Conservation (phyloP, 306 rosid genomes). For the Lithocarpus polystachyus region DNA sequence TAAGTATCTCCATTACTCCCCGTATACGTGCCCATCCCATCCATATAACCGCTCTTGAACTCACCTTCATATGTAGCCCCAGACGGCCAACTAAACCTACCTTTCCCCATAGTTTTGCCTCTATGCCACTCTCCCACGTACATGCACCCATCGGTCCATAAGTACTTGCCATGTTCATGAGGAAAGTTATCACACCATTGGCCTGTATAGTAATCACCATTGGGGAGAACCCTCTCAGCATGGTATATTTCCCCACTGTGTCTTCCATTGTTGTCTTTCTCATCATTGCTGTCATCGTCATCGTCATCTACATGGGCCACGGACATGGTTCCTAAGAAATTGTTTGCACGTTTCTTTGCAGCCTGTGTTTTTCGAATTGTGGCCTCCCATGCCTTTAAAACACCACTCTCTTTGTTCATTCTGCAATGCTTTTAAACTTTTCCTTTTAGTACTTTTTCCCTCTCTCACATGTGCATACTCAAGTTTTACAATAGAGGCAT, state of each 20-base stretch:
- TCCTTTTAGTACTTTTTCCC: background rate
- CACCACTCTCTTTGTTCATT: conserved; percentile 73
- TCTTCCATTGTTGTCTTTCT: conserved; percentile 14
- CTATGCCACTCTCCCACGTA: conserved; percentile 76
- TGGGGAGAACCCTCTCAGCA: conserved; percentile 69
- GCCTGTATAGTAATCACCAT: conserved; percentile 87
- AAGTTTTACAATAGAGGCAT: background rate
- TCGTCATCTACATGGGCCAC: conserved; percentile 31
- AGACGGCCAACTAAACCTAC: conserved; percentile 89
- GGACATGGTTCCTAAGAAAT: conserved; percentile 57
- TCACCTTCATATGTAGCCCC: conserved; percentile 94
- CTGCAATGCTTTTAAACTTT: background rate
- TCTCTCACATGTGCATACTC: conserved; percentile 10
- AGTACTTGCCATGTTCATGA: conserved; percentile 75
- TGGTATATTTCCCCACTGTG: conserved; percentile 34
- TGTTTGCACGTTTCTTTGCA: conserved; percentile 80
- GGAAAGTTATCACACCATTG: conserved; percentile 78
- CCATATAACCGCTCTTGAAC: conserved; percentile 81
- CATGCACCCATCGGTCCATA: conserved; percentile 93
- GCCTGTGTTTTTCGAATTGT: conserved; percentile 79
- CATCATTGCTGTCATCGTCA: conserved; percentile 9
- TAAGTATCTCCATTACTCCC: conserved; percentile 66
- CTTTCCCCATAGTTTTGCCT: conserved; percentile 77
- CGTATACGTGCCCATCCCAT: conserved; percentile 66
- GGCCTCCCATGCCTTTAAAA: conserved; percentile 93